Evolutionary conservation across 2,329 filamentous ascomycete genomes (phyloP), one percentile per base, ranked within the genome.

Genomic region (Leptographium procerum): DNA sequence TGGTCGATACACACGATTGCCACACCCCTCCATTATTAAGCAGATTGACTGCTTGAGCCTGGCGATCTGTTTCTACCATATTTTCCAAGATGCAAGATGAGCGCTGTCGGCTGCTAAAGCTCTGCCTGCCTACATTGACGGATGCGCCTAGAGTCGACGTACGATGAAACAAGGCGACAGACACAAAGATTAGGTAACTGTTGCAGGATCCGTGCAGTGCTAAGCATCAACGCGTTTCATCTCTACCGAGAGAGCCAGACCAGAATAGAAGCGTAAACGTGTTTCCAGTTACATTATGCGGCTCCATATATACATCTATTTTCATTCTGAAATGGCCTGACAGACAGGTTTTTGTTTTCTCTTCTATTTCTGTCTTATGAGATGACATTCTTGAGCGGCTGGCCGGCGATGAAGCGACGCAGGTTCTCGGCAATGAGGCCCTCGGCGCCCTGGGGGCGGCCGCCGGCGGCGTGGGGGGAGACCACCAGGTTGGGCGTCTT

Each of bases 361-460:
- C 47, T n/a, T n/a, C n/a, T n/a, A n/a, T n/a, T n/a, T n/a, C n/a
- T n/a, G n/a, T n/a, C n/a, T n/a, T 50, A 50, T 9, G 45, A 63
- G 50, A 70, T 63, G 26, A 63, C 45, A 43, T 87, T 87, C 73
- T 75, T 82, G 66, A 87, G 64, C 58, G 74, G 66, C 72, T 86
- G 82, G 1, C 77, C 77, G 1, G 83, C 82, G 62, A 83, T 62
- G 65, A 85, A 83, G 62, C 77, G 72, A 62, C 82, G 73, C 69
- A 87, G 63, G 63, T 87, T 87, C 59, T 82, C 76, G 47, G 79
- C 77, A 61, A 86, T 83, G 65, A 87, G 69, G 7, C 64, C 74
- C 72, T 85, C 82, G 0, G 78, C 73, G 4, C 77, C 82, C 69
- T 84, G 81, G 5, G 84, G 84, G 60, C 84, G 68, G 0, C 82